phyloP scores from a whole-genome alignment of 1,284 basidiomycete genomes.

The Pterulicium gracile region DNA sequence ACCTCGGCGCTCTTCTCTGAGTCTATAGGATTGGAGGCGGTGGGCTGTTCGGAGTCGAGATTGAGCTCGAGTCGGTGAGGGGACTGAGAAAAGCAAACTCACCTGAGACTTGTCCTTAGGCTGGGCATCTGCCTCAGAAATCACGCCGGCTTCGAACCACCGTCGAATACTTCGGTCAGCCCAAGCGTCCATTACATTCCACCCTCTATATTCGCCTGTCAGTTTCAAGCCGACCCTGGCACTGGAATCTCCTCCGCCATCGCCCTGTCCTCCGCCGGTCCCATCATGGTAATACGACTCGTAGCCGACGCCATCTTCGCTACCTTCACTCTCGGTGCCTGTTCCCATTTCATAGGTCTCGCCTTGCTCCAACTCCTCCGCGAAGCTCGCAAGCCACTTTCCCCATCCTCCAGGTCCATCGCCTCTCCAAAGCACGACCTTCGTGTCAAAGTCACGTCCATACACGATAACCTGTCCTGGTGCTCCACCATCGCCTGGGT shows the following conservation, averaged over 20 bases:
- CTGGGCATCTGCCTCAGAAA: conserved; percentile 37
- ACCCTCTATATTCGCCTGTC: conserved; percentile 78
- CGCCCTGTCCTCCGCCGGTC: conserved; percentile 60
- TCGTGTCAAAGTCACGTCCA: conserved; percentile 95
- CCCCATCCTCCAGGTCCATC: conserved; percentile 93
- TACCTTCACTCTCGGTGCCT: conserved; percentile 59
- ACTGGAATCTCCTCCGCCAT: conserved; percentile 65
- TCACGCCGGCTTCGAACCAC: conserved; percentile 73
- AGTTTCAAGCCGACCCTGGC: conserved; percentile 55
- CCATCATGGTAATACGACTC: conserved; percentile 80
- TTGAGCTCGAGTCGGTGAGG: neutral
- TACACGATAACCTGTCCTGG: conserved; percentile 95
- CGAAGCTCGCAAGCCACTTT: conserved; percentile 87
- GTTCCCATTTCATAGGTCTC: conserved; percentile 77
- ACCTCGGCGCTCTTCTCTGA: conserved; percentile 22
- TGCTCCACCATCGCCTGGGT: conserved; percentile 68
- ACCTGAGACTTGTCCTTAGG: conserved; percentile 32
- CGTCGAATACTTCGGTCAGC: conserved; percentile 77
- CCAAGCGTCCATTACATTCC: conserved; percentile 86
- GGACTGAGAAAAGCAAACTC: conserved; percentile 3
- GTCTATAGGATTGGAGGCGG: conserved; percentile 15
- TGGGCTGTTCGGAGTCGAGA: conserved; percentile 14
- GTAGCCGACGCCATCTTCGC: conserved; percentile 80
- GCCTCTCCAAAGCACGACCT: conserved; percentile 88
- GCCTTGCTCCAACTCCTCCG: conserved; percentile 85